A percentile compares a stretch with the other conserved stretches of the same genome.
These are phyloP conservation scores for Actinomortierella ambigua DNA, from an alignment of 371 early-diverging fungal genomes.

Conservation along the genomic window DNA sequence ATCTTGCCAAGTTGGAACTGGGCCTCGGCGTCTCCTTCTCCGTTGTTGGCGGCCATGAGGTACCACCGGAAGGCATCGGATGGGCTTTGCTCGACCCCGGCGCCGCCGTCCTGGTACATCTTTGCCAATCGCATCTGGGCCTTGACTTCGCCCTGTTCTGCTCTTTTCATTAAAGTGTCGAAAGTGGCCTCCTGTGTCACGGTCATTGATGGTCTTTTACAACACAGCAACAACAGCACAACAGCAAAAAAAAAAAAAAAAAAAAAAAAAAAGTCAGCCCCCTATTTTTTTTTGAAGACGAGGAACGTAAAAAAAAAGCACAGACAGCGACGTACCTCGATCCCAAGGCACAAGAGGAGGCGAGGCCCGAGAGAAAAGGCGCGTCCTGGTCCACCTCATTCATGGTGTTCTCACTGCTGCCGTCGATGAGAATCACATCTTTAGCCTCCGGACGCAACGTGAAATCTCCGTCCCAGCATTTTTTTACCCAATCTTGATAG, in stretches of 20 bases:
- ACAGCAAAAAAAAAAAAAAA: background rate
- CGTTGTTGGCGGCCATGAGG: conserved; percentile 61
- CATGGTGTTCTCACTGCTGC: no score
- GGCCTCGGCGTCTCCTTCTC: conserved; percentile 77
- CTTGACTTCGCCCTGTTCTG: no score
- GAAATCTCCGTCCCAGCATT: no score
- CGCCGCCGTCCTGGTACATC: conserved; percentile 86
- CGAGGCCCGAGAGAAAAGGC: no score
- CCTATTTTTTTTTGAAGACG: background rate
- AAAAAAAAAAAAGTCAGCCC: background rate
- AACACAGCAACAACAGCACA: background rate
- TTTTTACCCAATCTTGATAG: no score
- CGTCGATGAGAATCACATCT: no score
- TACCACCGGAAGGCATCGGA: conserved; percentile 75
- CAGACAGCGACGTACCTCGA: background rate
- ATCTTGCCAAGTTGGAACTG: conserved; percentile 79
- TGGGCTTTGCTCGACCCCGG: conserved; percentile 74
- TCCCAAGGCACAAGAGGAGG: background rate
- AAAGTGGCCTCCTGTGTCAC: no score
- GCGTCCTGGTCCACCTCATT: no score
- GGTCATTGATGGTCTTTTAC: background rate
- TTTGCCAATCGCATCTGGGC: no score
- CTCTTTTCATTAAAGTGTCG: no score
- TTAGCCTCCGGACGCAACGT: no score
- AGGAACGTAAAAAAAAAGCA: no score